Evolutionary conservation across 1,139 yeast species (phyloP), one percentile per base, ranked within the genome.

Genomic region (Protomyces macrosporus): DNA sequence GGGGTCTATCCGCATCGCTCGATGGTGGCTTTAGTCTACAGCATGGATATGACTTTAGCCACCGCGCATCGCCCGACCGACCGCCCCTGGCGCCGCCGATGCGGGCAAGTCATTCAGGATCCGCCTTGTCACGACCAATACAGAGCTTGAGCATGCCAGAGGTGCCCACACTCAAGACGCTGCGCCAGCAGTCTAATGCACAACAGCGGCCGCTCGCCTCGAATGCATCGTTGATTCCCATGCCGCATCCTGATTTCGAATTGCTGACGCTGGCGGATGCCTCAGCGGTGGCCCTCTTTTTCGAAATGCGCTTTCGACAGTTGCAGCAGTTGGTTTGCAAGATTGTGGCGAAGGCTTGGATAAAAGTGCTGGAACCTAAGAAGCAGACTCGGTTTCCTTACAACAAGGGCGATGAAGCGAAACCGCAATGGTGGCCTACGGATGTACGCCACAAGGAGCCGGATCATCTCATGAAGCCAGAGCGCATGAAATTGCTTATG

Each of bases 381-480:
- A 87, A 87, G 69, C 90, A 87, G 73, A 79, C 87, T 0, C 73
- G 75, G 32, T 81, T 73, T 68, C 93, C 93, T 0, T 87, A 87
- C 72, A 86, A 83, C 65, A 70, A 72, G 23, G 84, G 82, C 2
- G 79, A 79, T 12, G 60, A 50, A 0, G 70, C 82, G 7, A 82
- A 77, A 67, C 93, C 93, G 0, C 71, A 71, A 1, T 87, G 93
- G 91, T 87, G 93, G 95, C 93, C 93, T 0, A 52, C 52, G 0
- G 64, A 68, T 16, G 82, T 85, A 0, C 77, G 82, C 50, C 93
- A 87, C 73, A 77, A 78, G 58, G 93, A 87, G 70, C 93, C 93
- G 0, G 93, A 87, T 72, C 70, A 87, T 73, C 75, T 87, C 66
- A 80, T 78, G 66, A 87, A 85, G 70, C 74, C 74, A 1, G 85